Evolutionary conservation across 805 yeast genomes (phyloP).

Genomic region (Wickerhamomyces sydowiorum): DNA sequence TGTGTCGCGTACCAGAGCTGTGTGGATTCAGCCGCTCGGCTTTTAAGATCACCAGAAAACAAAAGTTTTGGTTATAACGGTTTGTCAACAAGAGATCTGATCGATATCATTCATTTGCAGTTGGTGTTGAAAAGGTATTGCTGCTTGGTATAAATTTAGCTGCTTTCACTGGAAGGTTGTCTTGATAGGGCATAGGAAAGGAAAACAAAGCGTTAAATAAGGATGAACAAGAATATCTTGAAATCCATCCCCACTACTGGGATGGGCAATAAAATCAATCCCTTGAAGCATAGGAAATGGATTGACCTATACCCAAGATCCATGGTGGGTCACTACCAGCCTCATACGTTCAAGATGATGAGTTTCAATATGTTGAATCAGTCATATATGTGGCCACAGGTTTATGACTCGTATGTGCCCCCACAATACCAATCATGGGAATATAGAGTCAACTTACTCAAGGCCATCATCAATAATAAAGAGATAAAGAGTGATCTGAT

Average conservation of each 20-base stretch:
- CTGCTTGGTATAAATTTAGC: too few species aligned
- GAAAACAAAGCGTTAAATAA: background rate
- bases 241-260: background rate
- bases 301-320: slow-evolving; percentile 1
- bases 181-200: too few species aligned
- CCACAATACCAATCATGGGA: slow-evolving; percentile 42
- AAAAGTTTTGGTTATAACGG: too few species aligned
- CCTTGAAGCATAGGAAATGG: slow-evolving; percentile 16
- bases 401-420: slow-evolving; percentile 46
- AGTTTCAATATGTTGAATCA: slow-evolving; percentile 44
- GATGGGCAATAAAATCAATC: slow-evolving; percentile 3
- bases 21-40: too few species aligned
- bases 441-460: slow-evolving; percentile 39
- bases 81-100: too few species aligned
- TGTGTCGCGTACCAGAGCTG: too few species aligned
- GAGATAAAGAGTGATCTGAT: slow-evolving; percentile 44
- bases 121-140: too few species aligned
- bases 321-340: background rate
- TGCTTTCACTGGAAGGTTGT: too few species aligned
- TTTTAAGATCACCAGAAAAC: too few species aligned
- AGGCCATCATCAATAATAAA: slow-evolving; percentile 26
- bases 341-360: slow-evolving; percentile 25
- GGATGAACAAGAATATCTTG: background rate
- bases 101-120: too few species aligned
- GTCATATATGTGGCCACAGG: slow-evolving; percentile 56